Base-by-base conservation (phyloP, 2,329 filamentous ascomycete species). In the Calonectria montana region DNA sequence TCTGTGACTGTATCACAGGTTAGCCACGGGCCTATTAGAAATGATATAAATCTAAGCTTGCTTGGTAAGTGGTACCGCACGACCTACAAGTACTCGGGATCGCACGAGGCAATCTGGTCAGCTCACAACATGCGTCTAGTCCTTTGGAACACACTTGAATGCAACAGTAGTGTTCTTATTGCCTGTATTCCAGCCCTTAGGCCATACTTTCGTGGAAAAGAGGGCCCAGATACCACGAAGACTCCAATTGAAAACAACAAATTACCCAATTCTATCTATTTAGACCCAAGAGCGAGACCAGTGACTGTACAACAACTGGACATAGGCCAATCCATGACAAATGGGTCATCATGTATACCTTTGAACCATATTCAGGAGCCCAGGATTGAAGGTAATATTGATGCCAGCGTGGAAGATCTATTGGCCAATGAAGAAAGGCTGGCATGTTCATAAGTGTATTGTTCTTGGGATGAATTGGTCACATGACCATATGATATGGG, bases 101-200 rank as follows among this genome's bases (percentile, higher is more conserved):
- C 13, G 10, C 3, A 35, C 6, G 10, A 12, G 3, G 31, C 10
- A 10, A 12, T 12, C 9, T 9, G 13, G 10, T 12, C 7, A 12
- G 18, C 39, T 25, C 3, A 15, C 27, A n/a, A 12, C 16, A n/a
- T 25, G 1, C n/a, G 25, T 41, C 3, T 41, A 66, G 64, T 35
- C 6, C 50, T 66, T 21, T 66, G 64, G 64, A 23, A 29, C 18
- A 59, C 35, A 15, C 29, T 66, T 12, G 64, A 66, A 35, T 55
- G 48, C 50, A 66, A 59, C 7, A 43, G 39, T 12, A 6, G 35
- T 25, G 37, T 66, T 45, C 41, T 57, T 29, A 15, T 66, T 18
- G 64, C 64, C 4, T 66, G 64, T 37, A 23, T 66, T 8, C 64
- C 48, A 27, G 21, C 64, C 15, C 23, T 66, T 5, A 23, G 64